Evolutionary conservation across 176 grass and related monocot species (phyloP), one percentile per base, ranked within the genome.

Genomic region (Avena sativa): DNA sequence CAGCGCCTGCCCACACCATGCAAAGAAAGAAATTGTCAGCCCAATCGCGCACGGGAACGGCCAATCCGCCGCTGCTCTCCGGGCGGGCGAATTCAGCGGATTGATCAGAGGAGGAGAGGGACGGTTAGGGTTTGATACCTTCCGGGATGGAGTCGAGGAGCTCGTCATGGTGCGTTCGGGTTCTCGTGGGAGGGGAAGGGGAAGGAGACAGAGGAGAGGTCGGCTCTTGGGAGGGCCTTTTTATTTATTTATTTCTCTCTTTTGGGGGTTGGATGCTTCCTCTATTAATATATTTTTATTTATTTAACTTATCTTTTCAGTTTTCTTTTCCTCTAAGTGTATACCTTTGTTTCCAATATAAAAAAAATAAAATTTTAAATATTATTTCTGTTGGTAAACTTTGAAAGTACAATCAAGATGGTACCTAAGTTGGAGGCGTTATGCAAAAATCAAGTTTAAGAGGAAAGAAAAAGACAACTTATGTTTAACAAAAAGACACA

Each of bases 1-100:
- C 92, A 98, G 91, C 74, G 86, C 90, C 96, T 98, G 88, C 48
- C 20, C 81, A 16, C 30, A 13, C 11, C 66, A 38, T 6, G 32
- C 17, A 13, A 9, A 74, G 83, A 19, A 79, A 3, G 38, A 9
- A 11, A 74, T 28, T 80, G 26, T 58, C 9, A 59, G 85, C 76
- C 76, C 32, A 81, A 81, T 87, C 81, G 75, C 38, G 20, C 62
- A 47, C 21, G 49, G 51, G 74, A 50, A 80, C 38, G 9, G 9
- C 36, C 58, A 25, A 12, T 6, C 36, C 28, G 47, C 13, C 12
- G 72, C 80, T 12, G 38, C 73, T 23, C 12, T 11, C 26, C 71
- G 9, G 17, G 17, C 32, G 80, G 80, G 34, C 83, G 70, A 83
- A 90, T 84, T 6, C 40, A 43, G 40, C 66, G 19, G 85, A 14